Base-by-base conservation (phyloP, 345 rosid species). In the Populus ilicifolia region DNA sequence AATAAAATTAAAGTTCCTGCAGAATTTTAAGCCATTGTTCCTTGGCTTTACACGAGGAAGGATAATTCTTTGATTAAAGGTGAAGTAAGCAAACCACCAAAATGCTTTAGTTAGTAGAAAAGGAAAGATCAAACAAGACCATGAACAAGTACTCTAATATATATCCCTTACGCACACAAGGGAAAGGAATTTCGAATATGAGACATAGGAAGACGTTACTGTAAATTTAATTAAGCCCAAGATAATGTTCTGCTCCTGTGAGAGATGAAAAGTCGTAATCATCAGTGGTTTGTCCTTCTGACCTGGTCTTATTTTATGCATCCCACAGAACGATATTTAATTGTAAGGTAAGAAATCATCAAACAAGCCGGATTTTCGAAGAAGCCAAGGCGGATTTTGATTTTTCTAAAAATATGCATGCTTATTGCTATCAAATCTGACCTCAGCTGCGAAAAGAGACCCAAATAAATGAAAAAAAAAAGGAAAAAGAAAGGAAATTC, bases 21-120 rank as follows among this genome's bases (percentile, higher is more conserved):
- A 9, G 18, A 29, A 38, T 65, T 65, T 65, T 65, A 18, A 12
- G 29, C 64, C 64, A 41, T 69, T 13, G 38, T 67, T 38, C n/a
- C 65, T 48, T 65, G 61, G 25, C 23, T 21, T 59, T 23, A n/a
- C 63, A n/a, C 63, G 10, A 10, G 63, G 29, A 4, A 23, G 63
- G 25, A 23, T 23, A 25, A 59, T 59, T 59, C 63, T 76, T 84
- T 84, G 79, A 72, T 69, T 79, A 78, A 52, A 35, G 76, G 68
- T 17, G 30, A 86, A 70, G 81, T 2, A 36, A 64, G 78, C 56
- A 74, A 84, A 39, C 69, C 6, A 66, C 48, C 59, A 33, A 54
- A 61, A 61, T 3, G 10, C 13, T 21, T n/a, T 56, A 0, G 27
- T 0, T 13, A 54, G 25, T 9, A 8, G 27, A n/a, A 8, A 56